Conservation (phyloP, 768 basidiomycete genomes). For the Lactifluus rugatus region DNA sequence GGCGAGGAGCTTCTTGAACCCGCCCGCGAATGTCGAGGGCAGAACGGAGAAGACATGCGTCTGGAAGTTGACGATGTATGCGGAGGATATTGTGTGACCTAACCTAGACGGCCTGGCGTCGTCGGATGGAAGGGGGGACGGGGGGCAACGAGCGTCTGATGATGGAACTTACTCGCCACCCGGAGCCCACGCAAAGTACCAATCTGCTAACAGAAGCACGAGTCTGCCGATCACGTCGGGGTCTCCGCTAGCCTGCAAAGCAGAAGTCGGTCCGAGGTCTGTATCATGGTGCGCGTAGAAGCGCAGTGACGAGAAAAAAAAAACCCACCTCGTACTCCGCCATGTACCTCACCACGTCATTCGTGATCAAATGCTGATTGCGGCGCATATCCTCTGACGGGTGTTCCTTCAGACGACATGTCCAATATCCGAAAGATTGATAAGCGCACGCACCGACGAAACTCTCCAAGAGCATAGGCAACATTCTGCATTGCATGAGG, state of each 20-base stretch:
- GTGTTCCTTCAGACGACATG: not conserved
- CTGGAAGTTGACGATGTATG: slow-evolving; percentile 63
- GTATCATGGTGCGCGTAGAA: no score
- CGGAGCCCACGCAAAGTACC: slow-evolving; percentile 72
- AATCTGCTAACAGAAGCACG: slow-evolving; percentile 51
- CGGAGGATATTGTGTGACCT: slow-evolving; percentile 45
- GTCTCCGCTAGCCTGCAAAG: slow-evolving; percentile 35
- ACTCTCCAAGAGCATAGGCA: slow-evolving; percentile 56
- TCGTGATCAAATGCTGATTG: slow-evolving; percentile 46
- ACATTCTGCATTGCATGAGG: slow-evolving; percentile 47
- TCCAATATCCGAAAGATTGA: not conserved
- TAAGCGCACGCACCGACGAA: slow-evolving; percentile 54
- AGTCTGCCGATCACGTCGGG: slow-evolving; percentile 43
- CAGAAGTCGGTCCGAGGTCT: no score
- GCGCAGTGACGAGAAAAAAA: no score
- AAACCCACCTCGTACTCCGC: slow-evolving; percentile 47
- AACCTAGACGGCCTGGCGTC: slow-evolving; percentile 33
- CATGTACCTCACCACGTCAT: slow-evolving; percentile 54
- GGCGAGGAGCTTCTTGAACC: slow-evolving; percentile 58
- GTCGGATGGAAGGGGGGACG: slow-evolving; percentile 10
- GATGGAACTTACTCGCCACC: slow-evolving; percentile 43
- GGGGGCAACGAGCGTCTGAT: not conserved
- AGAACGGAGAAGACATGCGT: slow-evolving; percentile 65
- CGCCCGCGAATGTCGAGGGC: slow-evolving; percentile 55
- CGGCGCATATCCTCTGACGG: slow-evolving; percentile 52